Base-by-base conservation (phyloP, 2,329 filamentous ascomycete species). In the Monosporascus sp. region DNA sequence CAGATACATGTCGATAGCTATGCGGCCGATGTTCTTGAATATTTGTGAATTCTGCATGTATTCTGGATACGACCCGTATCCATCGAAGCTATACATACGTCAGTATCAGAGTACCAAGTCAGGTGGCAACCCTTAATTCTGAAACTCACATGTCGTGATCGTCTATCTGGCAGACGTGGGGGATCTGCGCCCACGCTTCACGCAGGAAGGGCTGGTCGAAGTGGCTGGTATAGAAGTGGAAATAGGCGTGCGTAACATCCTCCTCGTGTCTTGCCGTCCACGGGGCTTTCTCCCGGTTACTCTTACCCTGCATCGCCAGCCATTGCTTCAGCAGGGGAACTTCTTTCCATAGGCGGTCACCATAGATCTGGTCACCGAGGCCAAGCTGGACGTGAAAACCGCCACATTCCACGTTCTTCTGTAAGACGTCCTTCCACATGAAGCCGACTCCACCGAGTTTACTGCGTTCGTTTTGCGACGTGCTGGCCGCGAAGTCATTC, bases 371-470 rank as follows among this genome's bases (percentile, higher is more conserved):
- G 55, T 94, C 90, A 51, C 94, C 94, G 5, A 97, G 75, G 15
- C 93, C 94, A 7, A 99, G 78, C 66, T 99, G 94, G 6, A 90
- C 86, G 65, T 99, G 94, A 70, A 97, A 99, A 1, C 94, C 94
- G 51, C 92, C 91, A 61, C 92, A 96, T 62, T 99, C 94, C 27
- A 92, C 84, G 64, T 99, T 96, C 78, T 97, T 97, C 72, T 97
- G 91, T 66, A 99, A 79, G 27, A 99, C 92, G 63, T 99, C 94
- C 65, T 97, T 97, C 94, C 94, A 99, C 93, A 99, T 96, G 66
- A 94, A 89, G 0, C 92, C 90, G 1, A 95, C 82, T 1, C 94
- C 94, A 31, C 94, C 94, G 1, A 97, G 80, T 62, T 88, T 89
- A 34, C 86, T 83, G 44, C 93, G 83, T 62, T 99, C 94, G 56